A percentile compares a stretch with the other conserved stretches of the same genome.
phyloP scores from a whole-genome alignment of 306 rosid species.

The Malus asiatica region DNA sequence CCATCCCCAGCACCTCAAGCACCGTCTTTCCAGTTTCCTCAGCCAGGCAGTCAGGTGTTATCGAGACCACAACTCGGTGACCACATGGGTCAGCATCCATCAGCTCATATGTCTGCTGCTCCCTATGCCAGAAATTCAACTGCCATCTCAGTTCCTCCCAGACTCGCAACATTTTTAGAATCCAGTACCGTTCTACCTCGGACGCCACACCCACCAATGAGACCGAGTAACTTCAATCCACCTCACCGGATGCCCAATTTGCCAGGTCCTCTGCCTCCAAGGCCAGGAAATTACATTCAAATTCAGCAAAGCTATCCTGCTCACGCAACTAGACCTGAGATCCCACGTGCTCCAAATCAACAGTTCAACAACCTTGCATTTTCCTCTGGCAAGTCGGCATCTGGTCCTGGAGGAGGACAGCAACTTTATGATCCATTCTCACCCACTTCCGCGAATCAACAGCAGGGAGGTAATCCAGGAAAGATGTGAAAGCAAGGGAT shows the following conservation, averaged over 20 bases:
- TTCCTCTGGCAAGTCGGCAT: conserved; percentile 35
- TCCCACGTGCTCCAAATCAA: conserved; percentile 31
- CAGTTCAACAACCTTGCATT: conserved; percentile 37
- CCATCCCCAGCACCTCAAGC: conserved; percentile 40
- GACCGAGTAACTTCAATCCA: conserved; percentile 51
- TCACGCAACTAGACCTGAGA: conserved; percentile 34
- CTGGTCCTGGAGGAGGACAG: conserved; percentile 59
- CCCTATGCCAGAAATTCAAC: conserved; percentile 44
- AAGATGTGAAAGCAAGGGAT: conserved; percentile 20
- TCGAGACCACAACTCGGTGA: conserved; percentile 39
- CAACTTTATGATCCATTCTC: conserved; percentile 91
- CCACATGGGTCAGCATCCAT: conserved; percentile 41
- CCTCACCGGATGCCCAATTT: conserved; percentile 36
- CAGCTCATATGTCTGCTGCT: conserved; percentile 17
- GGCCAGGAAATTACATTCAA: conserved; percentile 37
- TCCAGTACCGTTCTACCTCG: conserved; percentile 18
- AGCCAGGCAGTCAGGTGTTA: conserved; percentile 42
- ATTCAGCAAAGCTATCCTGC: conserved; percentile 39
- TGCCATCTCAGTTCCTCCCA: conserved; percentile 33
- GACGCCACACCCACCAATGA: conserved; percentile 29
- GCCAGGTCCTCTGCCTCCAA: conserved; percentile 25
- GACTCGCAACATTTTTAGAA: conserved; percentile 43
- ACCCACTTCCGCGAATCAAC: conserved; percentile 51
- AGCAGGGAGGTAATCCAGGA: conserved; percentile 33
- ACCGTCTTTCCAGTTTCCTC: conserved; percentile 41